Evolutionary conservation across 805 yeast genomes (phyloP).

Genomic region (Metschnikowia lachancei): DNA sequence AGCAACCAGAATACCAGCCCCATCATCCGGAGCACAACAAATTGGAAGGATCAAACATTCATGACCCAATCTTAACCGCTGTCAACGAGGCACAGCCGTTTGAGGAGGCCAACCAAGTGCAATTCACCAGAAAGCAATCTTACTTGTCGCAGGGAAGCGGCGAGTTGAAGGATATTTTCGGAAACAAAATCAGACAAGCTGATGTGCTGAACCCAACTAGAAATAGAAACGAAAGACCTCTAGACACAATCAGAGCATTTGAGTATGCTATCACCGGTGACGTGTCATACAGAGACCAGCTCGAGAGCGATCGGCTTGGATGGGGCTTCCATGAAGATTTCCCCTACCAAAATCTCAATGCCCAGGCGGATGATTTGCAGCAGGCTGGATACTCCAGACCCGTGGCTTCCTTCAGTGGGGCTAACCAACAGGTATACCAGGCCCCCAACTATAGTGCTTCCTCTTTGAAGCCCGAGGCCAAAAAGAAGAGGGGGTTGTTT

Average conservation of each 20-base stretch:
- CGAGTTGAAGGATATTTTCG: conserved; percentile 78
- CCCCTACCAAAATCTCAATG: conserved; percentile 48
- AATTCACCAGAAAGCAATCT: conserved; percentile 45
- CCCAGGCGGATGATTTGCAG: conserved; percentile 12
- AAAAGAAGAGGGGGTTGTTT: conserved; percentile 77
- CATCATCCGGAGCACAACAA: conserved; percentile 52
- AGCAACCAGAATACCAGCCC: conserved; percentile 20
- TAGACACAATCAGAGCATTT: conserved; percentile 91
- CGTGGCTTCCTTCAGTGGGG: conserved; percentile 37
- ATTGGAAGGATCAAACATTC: conserved; percentile 25
- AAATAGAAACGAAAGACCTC: conserved; percentile 90
- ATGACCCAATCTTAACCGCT: conserved; percentile 90
- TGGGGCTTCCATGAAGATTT: conserved; percentile 85
- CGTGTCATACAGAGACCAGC: conserved; percentile 67
- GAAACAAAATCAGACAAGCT: conserved; percentile 70
- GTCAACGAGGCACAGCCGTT: conserved; percentile 96
- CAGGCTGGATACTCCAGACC: conserved; percentile 39
- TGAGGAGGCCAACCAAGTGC: conserved; percentile 50
- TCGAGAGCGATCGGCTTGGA: conserved; percentile 76
- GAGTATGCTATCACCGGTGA: conserved; percentile 96
- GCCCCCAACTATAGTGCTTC: conserved; percentile 61
- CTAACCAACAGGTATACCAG: conserved; percentile 46
- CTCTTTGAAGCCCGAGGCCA: conserved; percentile 40
- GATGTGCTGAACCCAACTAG: conserved; percentile 94
- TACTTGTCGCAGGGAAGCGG: conserved; percentile 48